phyloP scores from a whole-genome alignment of 2,329 filamentous ascomycete species.

The Elsinoe fawcettii region DNA sequence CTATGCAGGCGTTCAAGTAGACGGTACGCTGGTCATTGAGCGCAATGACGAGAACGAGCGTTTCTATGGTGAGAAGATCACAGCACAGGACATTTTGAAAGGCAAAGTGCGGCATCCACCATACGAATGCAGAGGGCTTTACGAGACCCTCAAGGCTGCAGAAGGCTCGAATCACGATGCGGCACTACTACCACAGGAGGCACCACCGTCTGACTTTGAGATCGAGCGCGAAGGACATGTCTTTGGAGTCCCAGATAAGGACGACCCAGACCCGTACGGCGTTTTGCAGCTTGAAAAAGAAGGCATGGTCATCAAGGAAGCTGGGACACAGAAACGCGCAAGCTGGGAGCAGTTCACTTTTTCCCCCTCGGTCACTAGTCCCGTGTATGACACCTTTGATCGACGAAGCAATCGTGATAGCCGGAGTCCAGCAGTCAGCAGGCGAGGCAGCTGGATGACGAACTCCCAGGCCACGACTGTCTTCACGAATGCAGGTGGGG shows the following conservation, averaged over 20 bases:
- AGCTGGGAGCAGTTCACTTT: conserved; percentile 77
- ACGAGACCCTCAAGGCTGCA: conserved; percentile 79
- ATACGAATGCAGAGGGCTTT: conserved; percentile 51
- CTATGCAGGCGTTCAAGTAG: conserved; percentile 78
- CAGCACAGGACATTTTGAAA: conserved; percentile 55
- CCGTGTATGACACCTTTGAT: conserved; percentile 52
- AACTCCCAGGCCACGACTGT: conserved; percentile 45
- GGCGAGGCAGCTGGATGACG: conserved; percentile 62
- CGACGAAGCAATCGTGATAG: conserved; percentile 60
- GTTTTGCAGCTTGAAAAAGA: conserved; percentile 85
- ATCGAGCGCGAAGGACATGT: conserved; percentile 42
- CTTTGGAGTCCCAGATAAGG: conserved; percentile 70
- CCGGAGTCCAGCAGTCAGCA: conserved; percentile 35
- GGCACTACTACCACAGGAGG: conserved; percentile 57
- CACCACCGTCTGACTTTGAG: conserved; percentile 69
- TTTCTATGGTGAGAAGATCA: conserved; percentile 66
- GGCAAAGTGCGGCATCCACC: conserved; percentile 54
- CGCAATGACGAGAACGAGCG: conserved; percentile 79
- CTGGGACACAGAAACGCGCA: conserved; percentile 67
- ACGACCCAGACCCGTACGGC: conserved; percentile 88
- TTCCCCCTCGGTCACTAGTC: conserved; percentile 67
- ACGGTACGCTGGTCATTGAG: conserved; percentile 80
- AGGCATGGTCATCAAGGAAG: conserved; percentile 81
- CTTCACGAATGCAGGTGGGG: conserved; percentile 6
- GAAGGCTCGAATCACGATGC: conserved; percentile 73